Evolutionary conservation across 2,329 filamentous ascomycete genomes (phyloP).

Genomic region (Colletotrichum lentis): DNA sequence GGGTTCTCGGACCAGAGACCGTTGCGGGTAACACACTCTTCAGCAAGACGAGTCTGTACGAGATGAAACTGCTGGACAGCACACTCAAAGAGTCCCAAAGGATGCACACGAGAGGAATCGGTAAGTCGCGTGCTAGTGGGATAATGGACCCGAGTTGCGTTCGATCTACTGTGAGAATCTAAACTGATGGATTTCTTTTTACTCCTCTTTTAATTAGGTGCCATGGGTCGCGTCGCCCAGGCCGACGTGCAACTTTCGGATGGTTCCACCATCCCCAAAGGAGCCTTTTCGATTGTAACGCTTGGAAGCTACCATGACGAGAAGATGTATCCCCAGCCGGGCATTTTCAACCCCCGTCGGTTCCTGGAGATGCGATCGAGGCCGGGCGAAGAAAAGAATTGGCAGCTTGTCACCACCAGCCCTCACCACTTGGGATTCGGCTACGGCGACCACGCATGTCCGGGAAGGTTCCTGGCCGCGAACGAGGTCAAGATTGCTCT

Average conservation of each 20-base stretch:
- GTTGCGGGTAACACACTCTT: slow-evolving; percentile 29
- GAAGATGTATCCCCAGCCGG: background rate
- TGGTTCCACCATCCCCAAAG: slow-evolving; percentile 11
- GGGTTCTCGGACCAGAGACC: slow-evolving; percentile 46
- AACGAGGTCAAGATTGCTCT: slow-evolving; percentile 56
- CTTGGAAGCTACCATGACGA: background rate
- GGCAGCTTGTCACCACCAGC: slow-evolving; percentile 54
- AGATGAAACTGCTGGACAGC: slow-evolving; percentile 53
- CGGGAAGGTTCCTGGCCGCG: slow-evolving; percentile 55
- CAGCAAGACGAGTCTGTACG: slow-evolving; percentile 48
- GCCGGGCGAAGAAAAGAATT: slow-evolving; percentile 27
- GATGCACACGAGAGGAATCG: background rate
- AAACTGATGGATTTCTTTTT: no score
- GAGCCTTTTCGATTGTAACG: slow-evolving; percentile 1
- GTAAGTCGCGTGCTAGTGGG: background rate
- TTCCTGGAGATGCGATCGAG: slow-evolving; percentile 7
- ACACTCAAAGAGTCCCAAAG: slow-evolving; percentile 52
- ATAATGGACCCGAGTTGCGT: no score
- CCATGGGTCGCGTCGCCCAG: slow-evolving; percentile 1
- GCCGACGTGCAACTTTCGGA: slow-evolving; percentile 5
- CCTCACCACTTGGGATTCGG: slow-evolving; percentile 49
- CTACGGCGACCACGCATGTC: slow-evolving; percentile 51
- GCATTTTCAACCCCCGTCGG: background rate
- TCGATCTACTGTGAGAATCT: no score
- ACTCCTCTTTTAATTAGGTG: no score